Conservation (phyloP, 495 filamentous ascomycete genomes). For the Annulohypoxylon nitens region DNA sequence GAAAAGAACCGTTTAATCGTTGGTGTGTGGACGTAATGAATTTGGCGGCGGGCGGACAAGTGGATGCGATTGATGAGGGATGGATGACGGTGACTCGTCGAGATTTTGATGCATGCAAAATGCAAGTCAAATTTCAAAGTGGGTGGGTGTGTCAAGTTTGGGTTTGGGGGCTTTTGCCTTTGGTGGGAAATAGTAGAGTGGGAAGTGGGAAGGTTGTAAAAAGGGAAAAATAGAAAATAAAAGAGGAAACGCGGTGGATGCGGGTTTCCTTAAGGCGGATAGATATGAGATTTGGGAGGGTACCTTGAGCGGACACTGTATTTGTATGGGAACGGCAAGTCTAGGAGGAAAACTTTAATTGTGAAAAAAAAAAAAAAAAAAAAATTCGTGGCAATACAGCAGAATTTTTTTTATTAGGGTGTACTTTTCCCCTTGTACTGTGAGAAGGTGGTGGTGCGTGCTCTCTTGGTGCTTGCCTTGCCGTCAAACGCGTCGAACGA, state of each 20-base stretch:
- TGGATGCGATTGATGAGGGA: conserved; percentile 58
- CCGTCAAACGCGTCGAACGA: conserved; percentile 41
- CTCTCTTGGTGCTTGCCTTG: conserved; percentile 7
- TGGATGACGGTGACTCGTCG: conserved; percentile 53
- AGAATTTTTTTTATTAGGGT: conserved; percentile 37
- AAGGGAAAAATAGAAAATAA: conserved; percentile 38
- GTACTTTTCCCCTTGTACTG: conserved; percentile 18
- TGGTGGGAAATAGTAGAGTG: conserved; percentile 33
- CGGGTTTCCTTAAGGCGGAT: conserved; percentile 23
- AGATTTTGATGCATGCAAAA: conserved; percentile 54
- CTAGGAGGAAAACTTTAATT: conserved; percentile 2
- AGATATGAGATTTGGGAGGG: conserved; percentile 27
- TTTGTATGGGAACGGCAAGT: conserved; percentile 37
- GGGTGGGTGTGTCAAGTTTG: conserved; percentile 50
- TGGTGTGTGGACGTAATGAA: conserved; percentile 51
- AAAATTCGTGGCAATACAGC: conserved; percentile 37
- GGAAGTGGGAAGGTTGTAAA: conserved; percentile 34
- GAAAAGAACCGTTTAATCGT: conserved; percentile 49
- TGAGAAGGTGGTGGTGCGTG: conserved; percentile 29
- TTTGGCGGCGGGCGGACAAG: conserved; percentile 63
- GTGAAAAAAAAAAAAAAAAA: conserved; percentile 25
- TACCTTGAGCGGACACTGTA: conserved; percentile 42
- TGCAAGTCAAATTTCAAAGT: conserved; percentile 54
- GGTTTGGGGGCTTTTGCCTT: conserved; percentile 32
- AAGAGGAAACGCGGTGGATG: conserved; percentile 49